These are phyloP conservation scores for Nakazawaea populi DNA, from an alignment of 805 yeast genomes.

Conservation along the genomic window DNA sequence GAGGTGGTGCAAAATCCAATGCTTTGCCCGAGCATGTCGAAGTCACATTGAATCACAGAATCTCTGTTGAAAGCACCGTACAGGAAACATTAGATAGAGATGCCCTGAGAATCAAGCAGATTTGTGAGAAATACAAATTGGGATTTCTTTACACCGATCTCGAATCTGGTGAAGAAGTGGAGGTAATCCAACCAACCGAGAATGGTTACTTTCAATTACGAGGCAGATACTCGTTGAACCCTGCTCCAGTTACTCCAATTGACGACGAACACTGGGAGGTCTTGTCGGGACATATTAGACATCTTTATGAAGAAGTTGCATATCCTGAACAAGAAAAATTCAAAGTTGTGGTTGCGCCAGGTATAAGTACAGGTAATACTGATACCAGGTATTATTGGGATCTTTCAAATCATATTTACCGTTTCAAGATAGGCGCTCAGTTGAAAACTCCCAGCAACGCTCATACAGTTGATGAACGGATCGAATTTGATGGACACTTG, in stretches of 20 bases:
- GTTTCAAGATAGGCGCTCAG: constrained; percentile 44
- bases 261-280: constrained; percentile 31
- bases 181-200: constrained; percentile 20
- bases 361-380: constrained; percentile 60
- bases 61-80: constrained; percentile 49
- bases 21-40: constrained; percentile 63
- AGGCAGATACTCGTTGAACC: constrained; percentile 22
- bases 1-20: constrained; percentile 71
- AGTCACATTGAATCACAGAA: constrained; percentile 53
- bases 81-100: constrained; percentile 35
- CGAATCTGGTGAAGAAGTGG: constrained; percentile 20
- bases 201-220: constrained; percentile 38
- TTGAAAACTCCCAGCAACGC: constrained; percentile 30
- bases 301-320: constrained; percentile 48
- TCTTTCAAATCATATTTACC: constrained; percentile 51
- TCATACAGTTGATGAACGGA: constrained; percentile 64
- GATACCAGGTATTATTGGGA: constrained; percentile 60
- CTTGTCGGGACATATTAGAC: constrained; percentile 48
- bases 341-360: constrained; percentile 44
- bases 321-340: constrained; percentile 20
- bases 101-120: constrained; percentile 26
- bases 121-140: constrained; percentile 42
- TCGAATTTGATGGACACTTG: constrained; percentile 49
- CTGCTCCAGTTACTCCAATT: constrained; percentile 35
- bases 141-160: constrained; percentile 31